Evolutionary conservation across 495 filamentous ascomycete genomes (phyloP).

Genomic region (Penicillium roqueforti): DNA sequence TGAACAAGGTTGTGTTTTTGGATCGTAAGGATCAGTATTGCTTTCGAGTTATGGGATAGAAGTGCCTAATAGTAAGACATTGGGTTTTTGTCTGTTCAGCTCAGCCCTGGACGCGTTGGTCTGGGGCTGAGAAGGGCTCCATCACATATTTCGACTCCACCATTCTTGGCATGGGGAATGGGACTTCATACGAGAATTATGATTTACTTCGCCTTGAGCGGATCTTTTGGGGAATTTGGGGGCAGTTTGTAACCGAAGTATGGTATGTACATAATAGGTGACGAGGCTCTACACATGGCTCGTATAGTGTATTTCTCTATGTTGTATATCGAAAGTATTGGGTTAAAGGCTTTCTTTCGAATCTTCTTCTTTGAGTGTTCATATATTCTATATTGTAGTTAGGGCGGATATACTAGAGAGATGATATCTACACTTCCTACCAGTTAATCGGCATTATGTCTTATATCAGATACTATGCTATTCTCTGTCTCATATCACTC

Average conservation of each 20-base stretch:
- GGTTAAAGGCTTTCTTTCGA: neutral
- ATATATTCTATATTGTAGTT: neutral
- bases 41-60: constrained; percentile 43
- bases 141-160: neutral
- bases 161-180: neutral
- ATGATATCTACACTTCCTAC: too few species aligned
- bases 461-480: neutral
- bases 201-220: neutral
- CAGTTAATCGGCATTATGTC: neutral
- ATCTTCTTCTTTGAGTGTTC: neutral
- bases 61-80: neutral
- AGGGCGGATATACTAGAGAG: neutral
- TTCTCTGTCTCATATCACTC: neutral
- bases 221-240: neutral
- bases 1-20: constrained; percentile 55
- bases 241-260: neutral
- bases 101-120: neutral
- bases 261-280: neutral
- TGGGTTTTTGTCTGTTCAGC: neutral
- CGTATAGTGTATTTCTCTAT: neutral
- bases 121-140: neutral
- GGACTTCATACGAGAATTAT: neutral
- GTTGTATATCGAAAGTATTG: neutral
- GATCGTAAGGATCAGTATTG: constrained; percentile 56
- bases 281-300: neutral